Base-by-base conservation (phyloP, 257 asterid species). In the Cynanchum wilfordii region DNA sequence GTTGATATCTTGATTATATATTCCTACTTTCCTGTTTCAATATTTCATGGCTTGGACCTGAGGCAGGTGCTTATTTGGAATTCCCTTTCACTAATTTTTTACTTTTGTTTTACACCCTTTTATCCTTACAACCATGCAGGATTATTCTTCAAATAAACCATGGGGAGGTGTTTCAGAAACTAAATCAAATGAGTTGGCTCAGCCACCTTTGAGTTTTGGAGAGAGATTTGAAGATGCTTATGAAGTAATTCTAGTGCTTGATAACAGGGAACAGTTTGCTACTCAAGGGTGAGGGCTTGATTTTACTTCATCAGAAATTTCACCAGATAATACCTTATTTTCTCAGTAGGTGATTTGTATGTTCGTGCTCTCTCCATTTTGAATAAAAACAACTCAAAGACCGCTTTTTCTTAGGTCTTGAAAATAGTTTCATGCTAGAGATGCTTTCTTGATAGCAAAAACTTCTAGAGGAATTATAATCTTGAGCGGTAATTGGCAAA, bases 201-300 rank as follows among this genome's bases (percentile, higher is more conserved):
- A 75, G 82, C 99, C 98, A 10, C 98, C 99, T 75, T 84, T 94
- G 85, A 82, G 79, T 65, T 69, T 77, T 70, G 95, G 96, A 79
- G 97, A 94, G 82, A 77, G 82, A 78, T 94, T 94, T 83, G 89
- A 85, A 76, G 99, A 91, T 85, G 88, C 84, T 51, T 94, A 91
- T 84, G 93, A 83, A 83, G 92, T 94, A 69, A 64, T 87, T 75
- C 75, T 94, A 86, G 81, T 94, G 82, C 84, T 94, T 76, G 99
- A 94, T 86, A 84, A 92, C 69, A 87, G 99, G 79, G 99, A 94
- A 81, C 95, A 90, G 47, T 94, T 94, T 76, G 90, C 95, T 82
- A 83, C 78, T 29, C 86, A 79, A 78, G 96, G 97, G 99, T 91
- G 81, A 86, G 92, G 59, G 51, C 59, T 47, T 59, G 27, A 49